Evolutionary conservation across 208 protist genomes (phyloP), one percentile per base, ranked within the genome.

Genomic region (Crithidia brevicula): DNA sequence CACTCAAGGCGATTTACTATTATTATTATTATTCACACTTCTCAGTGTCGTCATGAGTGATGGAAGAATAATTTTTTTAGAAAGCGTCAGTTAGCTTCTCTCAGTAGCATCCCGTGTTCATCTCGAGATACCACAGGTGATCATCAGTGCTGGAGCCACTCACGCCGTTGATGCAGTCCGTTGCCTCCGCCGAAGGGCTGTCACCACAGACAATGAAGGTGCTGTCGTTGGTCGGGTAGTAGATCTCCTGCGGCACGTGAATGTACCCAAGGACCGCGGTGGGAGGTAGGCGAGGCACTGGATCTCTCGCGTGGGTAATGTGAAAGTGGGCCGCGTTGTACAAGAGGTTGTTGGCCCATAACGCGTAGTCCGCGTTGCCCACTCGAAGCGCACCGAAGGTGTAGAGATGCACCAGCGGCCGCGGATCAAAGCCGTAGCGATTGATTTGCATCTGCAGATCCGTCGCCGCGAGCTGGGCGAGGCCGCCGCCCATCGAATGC

Each of bases 401-500:
- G 81, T 91, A 91, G 36, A 94, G 65, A 36, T 49, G 15, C 18
- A 89, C 31, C 13, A 78, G 59, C 36, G n/a, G 50, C 23, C 18
- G 63, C 3, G 18, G 56, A 31, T 13, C 23, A 16, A 28, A 46
- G 38, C 33, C 54, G 34, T 60, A 42, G 10, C 51, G 34, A 34
- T 58, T 34, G n/a, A 58, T 23, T 23, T 52, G 51, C 11, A 30
- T 43, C 52, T 47, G 52, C 57, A 89, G 23, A 38, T 92, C 80
- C 16, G 78, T 50, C 3, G 83, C 82, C 18, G 72, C 54, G 25
- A 88, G 69, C 7, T 70, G 1, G 7, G 89, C 85, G n/a, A 92
- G 28, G 2, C 83, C 86, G 20, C 74, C 89, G 53, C 89, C 89
- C 23, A 94, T 71, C 4, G 80, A 88, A 79, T 94, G 89, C 2